Evolutionary conservation across 352 stramenopile genomes (phyloP), one percentile per base, ranked within the genome.

Genomic region (Pythium biforme): DNA sequence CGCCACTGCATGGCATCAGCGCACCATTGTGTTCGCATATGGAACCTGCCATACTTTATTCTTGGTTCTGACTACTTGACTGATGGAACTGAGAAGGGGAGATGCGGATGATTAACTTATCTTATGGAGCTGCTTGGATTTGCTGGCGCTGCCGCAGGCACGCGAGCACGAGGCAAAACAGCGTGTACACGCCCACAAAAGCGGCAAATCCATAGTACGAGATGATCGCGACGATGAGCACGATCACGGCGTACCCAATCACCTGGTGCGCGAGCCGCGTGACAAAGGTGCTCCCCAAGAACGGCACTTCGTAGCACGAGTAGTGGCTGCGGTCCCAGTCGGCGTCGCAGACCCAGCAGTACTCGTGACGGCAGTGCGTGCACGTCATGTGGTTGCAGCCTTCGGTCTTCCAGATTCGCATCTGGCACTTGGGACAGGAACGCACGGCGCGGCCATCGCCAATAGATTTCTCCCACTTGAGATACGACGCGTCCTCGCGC

Each of bases 381-480:
- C 81, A 90, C 26, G 73, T 89, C 72, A 91, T 91, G 70, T 91
- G 81, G 55, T 89, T 89, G 63, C 75, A 82, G 15, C 81, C 81
- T 59, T 91, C 82, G 39, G 72, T 83, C 69, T 89, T 91, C 82
- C 82, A 91, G 55, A 91, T 91, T 45, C 77, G 73, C 72, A 91
- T 86, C 12, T 74, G 57, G 48, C 82, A 91, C 19, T 76, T 68
- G 11, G 82, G 82, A 62, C 82, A 89, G 10, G 66, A 62, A 7
- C 82, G 82, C 33, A 91, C 79, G 3, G 79, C 70, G 12, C 73
- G 74, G 11, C 70, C 56, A 29, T 76, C 72, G 34, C 79, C 79
- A 33, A 91, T 74, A 9, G 77, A 88, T 27, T 72, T 74, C 52
- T 88, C 77, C 82, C 82, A 90, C 14, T 54, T 51, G 34, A 72